Conservation (phyloP, 495 filamentous ascomycete genomes). For the Trichocladium uniseriatum region DNA sequence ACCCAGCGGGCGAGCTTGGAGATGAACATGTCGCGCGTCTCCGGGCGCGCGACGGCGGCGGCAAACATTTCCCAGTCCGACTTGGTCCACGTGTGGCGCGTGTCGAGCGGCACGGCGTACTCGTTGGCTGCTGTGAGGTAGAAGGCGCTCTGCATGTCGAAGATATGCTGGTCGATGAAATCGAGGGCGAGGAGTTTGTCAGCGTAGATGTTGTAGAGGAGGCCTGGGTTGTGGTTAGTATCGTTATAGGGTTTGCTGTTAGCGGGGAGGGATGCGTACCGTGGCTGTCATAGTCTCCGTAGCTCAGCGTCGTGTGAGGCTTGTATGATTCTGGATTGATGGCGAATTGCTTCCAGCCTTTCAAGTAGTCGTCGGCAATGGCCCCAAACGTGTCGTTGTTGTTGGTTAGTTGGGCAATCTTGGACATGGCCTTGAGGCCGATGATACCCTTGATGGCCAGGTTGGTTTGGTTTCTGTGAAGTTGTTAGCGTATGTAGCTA, state of each 20-base stretch:
- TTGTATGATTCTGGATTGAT: slow-evolving; percentile 55
- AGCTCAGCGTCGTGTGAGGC: slow-evolving; percentile 63
- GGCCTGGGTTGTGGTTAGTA: slow-evolving; percentile 58
- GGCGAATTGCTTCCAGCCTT: slow-evolving; percentile 64
- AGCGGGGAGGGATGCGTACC: too few relatives aligned
- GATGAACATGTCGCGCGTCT: slow-evolving; percentile 59
- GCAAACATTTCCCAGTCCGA: slow-evolving; percentile 82
- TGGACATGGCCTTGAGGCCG: slow-evolving; percentile 86
- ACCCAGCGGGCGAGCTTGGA: slow-evolving; percentile 65
- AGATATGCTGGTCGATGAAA: slow-evolving; percentile 61
- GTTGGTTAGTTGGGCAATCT: slow-evolving; percentile 56
- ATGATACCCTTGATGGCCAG: slow-evolving; percentile 90
- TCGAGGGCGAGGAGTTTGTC: slow-evolving; percentile 65
- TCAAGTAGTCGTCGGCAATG: slow-evolving; percentile 63
- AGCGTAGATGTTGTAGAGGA: slow-evolving; percentile 82
- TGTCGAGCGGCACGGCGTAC: slow-evolving; percentile 80
- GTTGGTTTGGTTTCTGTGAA: slow-evolving; percentile 68
- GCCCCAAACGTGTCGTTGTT: slow-evolving; percentile 52
- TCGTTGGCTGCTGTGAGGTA: slow-evolving; percentile 63
- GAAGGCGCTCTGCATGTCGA: slow-evolving; percentile 69
- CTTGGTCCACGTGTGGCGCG: slow-evolving; percentile 76
- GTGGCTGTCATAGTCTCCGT: slow-evolving; percentile 34
- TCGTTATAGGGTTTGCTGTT: background rate
- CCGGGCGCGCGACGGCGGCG: slow-evolving; percentile 56
- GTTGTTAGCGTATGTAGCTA: too few relatives aligned